phyloP scores from a whole-genome alignment of 352 stramenopile genomes.

The Aphanomyces euteiches region DNA sequence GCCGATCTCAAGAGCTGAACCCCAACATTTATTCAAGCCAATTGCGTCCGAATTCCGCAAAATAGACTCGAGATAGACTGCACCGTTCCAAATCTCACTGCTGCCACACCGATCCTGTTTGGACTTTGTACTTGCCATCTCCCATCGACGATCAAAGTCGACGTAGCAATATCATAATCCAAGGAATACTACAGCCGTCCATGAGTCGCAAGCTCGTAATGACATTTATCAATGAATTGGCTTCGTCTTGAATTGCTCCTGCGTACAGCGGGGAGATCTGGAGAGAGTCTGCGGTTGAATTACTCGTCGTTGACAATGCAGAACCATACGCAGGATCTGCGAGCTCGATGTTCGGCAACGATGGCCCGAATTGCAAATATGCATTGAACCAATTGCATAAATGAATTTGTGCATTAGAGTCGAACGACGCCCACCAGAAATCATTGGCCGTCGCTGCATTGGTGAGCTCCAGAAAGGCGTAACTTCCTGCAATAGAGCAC shows the following conservation, averaged over 20 bases:
- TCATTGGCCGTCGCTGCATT: conserved; percentile 25
- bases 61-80: conserved; percentile 22
- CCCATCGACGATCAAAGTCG: conserved; percentile 11
- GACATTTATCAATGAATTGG: conserved; percentile 3
- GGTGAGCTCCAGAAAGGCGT: conserved; percentile 1
- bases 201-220: background rate
- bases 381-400: conserved; percentile 20
- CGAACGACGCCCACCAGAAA: conserved; percentile 29
- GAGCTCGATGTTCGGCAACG: background rate
- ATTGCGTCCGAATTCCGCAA: conserved; percentile 11
- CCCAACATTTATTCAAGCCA: conserved; percentile 6
- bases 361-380: background rate
- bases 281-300: background rate
- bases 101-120: background rate
- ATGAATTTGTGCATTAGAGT: background rate
- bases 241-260: background rate
- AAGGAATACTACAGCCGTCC: background rate
- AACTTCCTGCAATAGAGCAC: conserved; percentile 11
- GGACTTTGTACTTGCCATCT: background rate
- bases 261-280: background rate
- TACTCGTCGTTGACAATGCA: background rate
- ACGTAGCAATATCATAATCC: conserved; percentile 6
- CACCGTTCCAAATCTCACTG: background rate
- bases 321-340: background rate
- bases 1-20: background rate